phyloP scores from a whole-genome alignment of 2,329 filamentous ascomycete genomes.

The Coleophoma cylindrospora region DNA sequence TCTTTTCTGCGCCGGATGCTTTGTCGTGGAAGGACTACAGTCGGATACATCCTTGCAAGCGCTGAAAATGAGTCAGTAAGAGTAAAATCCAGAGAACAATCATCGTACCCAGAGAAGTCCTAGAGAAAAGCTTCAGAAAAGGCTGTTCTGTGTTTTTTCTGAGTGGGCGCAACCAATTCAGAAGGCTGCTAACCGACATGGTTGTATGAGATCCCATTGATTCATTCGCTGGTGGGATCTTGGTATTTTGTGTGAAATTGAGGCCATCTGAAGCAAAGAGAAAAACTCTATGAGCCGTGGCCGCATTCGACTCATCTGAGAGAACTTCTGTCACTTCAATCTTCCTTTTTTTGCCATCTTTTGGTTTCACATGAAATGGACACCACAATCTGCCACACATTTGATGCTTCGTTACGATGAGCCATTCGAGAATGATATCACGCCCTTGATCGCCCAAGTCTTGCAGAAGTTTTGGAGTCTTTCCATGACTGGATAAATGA shows the following conservation, averaged over 20 bases:
- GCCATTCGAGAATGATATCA: constrained; percentile 35
- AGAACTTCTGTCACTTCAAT: constrained; percentile 31
- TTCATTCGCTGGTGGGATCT: not conserved
- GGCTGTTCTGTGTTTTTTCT: constrained; percentile 39
- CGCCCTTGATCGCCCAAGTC: constrained; percentile 27
- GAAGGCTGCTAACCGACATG: constrained; percentile 34
- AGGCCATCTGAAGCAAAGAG: constrained; percentile 50
- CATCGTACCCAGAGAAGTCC: constrained; percentile 46
- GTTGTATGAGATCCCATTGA: constrained; percentile 1
- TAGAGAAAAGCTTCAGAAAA: constrained; percentile 52
- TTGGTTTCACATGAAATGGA: constrained; percentile 21
- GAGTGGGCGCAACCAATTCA: constrained; percentile 48
- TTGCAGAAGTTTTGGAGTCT: constrained; percentile 20
- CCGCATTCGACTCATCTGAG: constrained; percentile 19
- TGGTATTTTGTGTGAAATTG: constrained; percentile 2
- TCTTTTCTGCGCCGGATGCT: constrained; percentile 37
- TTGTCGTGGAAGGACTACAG: constrained; percentile 36
- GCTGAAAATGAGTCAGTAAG: too few species aligned
- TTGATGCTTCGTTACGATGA: constrained; percentile 17
- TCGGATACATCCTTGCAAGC: constrained; percentile 35
- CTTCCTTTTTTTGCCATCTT: constrained; percentile 25
- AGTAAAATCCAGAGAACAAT: too few species aligned
- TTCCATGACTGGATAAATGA: constrained; percentile 22
- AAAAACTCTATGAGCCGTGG: constrained; percentile 36
- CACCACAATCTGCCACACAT: constrained; percentile 23